phyloP scores from a whole-genome alignment of 768 basidiomycete species.

The Kwoniella dendrophila region DNA sequence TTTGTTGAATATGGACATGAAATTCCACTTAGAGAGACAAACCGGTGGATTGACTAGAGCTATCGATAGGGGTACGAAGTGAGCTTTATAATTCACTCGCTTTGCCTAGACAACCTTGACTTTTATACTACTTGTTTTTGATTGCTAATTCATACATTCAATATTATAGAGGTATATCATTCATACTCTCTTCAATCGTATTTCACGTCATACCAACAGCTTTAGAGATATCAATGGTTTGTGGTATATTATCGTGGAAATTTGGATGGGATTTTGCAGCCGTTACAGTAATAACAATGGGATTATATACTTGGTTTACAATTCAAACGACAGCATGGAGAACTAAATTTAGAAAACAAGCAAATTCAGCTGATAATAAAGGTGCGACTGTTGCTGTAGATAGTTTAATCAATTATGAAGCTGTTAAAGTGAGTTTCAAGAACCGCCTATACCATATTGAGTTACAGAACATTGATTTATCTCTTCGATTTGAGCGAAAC shows the following conservation, averaged over 20 bases:
- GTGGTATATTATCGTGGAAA: slow-evolving; percentile 97
- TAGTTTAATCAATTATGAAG: slow-evolving; percentile 96
- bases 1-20: slow-evolving; percentile 82
- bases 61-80: slow-evolving; percentile 98
- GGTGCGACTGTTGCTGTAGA: slow-evolving; percentile 93
- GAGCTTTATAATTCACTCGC: slow-evolving; percentile 38
- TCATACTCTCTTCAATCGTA: slow-evolving; percentile 86
- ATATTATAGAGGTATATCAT: slow-evolving; percentile 80
- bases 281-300: slow-evolving; percentile 80
- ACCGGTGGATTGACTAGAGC: slow-evolving; percentile 95
- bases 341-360: slow-evolving; percentile 91
- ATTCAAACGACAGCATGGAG: slow-evolving; percentile 95
- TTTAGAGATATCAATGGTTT: slow-evolving; percentile 92
- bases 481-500: too few species aligned
- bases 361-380: slow-evolving; percentile 94
- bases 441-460: neutral
- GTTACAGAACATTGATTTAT: neutral
- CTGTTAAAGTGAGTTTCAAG: slow-evolving; percentile 75
- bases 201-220: slow-evolving; percentile 96
- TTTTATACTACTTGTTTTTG: neutral
- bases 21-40: slow-evolving; percentile 88
- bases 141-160: neutral
- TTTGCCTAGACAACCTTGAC: neutral
- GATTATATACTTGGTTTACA: slow-evolving; percentile 94
- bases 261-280: slow-evolving; percentile 98